Conservation (phyloP, 768 basidiomycete genomes). For the Gymnopilus junonius region DNA sequence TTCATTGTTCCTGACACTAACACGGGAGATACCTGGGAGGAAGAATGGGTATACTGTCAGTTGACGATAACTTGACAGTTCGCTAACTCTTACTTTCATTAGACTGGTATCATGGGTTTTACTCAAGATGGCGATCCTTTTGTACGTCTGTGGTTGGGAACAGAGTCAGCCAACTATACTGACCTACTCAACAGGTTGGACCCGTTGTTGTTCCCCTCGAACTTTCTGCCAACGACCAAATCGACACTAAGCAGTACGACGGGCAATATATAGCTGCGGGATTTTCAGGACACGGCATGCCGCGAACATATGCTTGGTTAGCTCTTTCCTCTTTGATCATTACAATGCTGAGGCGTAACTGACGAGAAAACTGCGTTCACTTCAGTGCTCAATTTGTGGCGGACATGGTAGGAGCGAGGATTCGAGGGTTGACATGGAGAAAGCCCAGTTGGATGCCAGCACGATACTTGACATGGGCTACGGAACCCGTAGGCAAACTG, state of each 20-base stretch:
- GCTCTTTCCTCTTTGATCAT: constrained; percentile 13
- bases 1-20: constrained; percentile 36
- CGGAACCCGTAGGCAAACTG: too few species aligned
- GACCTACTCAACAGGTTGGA: constrained; percentile 34
- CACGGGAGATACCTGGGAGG: constrained; percentile 53
- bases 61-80: too few species aligned
- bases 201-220: constrained; percentile 23
- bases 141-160: too few species aligned
- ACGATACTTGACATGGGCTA: constrained; percentile 13
- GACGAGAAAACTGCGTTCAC: neutral
- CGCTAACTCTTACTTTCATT: too few species aligned
- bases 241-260: constrained; percentile 28
- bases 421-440: constrained; percentile 7
- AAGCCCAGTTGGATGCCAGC: constrained; percentile 11
- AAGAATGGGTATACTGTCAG: constrained; percentile 87
- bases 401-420: constrained; percentile 9
- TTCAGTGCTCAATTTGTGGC: constrained; percentile 57
- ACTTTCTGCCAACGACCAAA: constrained; percentile 10
- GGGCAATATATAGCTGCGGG: constrained; percentile 79
- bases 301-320: constrained; percentile 74
- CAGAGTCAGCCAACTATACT: too few species aligned
- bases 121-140: constrained; percentile 67
- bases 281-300: constrained; percentile 82
- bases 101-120: constrained; percentile 88
- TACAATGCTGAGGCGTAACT: neutral